These are phyloP conservation scores for Rhinocladiella mackenziei DNA, from an alignment of 2,329 filamentous ascomycete species.

Conservation along the genomic window DNA sequence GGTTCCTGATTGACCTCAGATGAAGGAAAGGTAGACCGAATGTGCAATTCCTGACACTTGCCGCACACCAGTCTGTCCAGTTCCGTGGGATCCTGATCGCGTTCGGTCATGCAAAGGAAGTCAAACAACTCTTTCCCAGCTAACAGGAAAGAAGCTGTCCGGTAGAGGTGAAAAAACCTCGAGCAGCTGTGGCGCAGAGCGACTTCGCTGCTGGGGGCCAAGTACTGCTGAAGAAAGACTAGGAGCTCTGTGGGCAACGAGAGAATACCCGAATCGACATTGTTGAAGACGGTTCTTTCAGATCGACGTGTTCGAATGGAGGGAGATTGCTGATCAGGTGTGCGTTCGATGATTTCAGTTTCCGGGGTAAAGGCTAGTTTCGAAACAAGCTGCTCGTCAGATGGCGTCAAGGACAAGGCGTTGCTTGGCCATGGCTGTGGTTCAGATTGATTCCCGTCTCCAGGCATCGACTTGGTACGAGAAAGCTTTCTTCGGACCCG, in stretches of 20 bases:
- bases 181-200: conserved; percentile 28
- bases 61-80: conserved; percentile 27
- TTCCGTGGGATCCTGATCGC: conserved; percentile 27
- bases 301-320: conserved; percentile 25
- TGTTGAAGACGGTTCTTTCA: conserved; percentile 29
- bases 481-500: conserved; percentile 24
- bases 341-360: conserved; percentile 24
- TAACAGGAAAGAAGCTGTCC: conserved; percentile 25
- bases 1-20: conserved; percentile 23
- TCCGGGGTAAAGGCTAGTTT: conserved; percentile 26
- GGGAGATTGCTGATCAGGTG: conserved; percentile 19
- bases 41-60: conserved; percentile 26
- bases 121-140: conserved; percentile 28
- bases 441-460: conserved; percentile 5
- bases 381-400: conserved; percentile 28
- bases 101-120: conserved; percentile 30
- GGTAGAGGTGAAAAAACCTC: conserved; percentile 28
- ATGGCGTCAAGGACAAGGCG: conserved; percentile 24
- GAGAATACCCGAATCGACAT: conserved; percentile 27
- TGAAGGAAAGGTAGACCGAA: conserved; percentile 22
- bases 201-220: conserved; percentile 25
- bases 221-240: conserved; percentile 24
- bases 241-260: conserved; percentile 29
- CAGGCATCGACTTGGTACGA: conserved; percentile 22
- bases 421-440: conserved; percentile 18